These are phyloP conservation scores for Dendrobium huoshanense DNA, from an alignment of 106 monocot genomes.

Conservation along the genomic window DNA sequence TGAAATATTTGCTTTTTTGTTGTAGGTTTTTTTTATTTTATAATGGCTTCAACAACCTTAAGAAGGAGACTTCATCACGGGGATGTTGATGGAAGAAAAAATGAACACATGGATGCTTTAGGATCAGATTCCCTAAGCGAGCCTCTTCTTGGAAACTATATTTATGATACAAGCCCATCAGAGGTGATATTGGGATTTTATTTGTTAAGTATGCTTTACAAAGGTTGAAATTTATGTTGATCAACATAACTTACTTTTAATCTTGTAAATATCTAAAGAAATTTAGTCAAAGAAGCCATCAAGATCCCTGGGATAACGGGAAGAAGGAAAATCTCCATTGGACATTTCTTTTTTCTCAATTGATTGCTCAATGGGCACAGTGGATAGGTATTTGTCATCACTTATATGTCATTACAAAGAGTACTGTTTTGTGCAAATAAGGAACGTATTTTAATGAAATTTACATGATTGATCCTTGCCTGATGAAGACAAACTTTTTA, in stretches of 20 bases:
- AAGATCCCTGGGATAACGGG: constrained; percentile 47
- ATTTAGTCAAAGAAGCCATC: constrained; percentile 22
- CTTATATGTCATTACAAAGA: neutral
- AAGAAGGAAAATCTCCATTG: constrained; percentile 68
- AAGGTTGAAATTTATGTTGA: neutral
- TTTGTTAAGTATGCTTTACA: neutral
- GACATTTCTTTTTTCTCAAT: constrained; percentile 61
- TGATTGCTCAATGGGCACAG: constrained; percentile 85
- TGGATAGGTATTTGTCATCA: constrained; percentile 64
- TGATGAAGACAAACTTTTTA: neutral
- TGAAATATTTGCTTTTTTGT: neutral
- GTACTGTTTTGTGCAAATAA: neutral
- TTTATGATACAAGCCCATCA: constrained; percentile 13
- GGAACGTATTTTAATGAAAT: neutral
- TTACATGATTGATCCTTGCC: neutral
- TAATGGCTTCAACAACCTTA: constrained; percentile 60
- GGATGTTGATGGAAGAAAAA: constrained; percentile 71
- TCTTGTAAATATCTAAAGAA: constrained; percentile 20
- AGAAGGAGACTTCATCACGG: constrained; percentile 65
- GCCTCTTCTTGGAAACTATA: constrained; percentile 64
- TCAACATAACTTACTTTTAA: neutral
- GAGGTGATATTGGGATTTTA: constrained; percentile 27
- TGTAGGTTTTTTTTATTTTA: constrained; percentile 6
- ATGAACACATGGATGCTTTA: constrained; percentile 37
- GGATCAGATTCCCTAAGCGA: constrained; percentile 46